Percentiles rank a stretch among this genome's conserved stretches.
Evolutionary conservation across 2,329 filamentous ascomycete species (phyloP).

Genomic region (Trichoderma gracile): DNA sequence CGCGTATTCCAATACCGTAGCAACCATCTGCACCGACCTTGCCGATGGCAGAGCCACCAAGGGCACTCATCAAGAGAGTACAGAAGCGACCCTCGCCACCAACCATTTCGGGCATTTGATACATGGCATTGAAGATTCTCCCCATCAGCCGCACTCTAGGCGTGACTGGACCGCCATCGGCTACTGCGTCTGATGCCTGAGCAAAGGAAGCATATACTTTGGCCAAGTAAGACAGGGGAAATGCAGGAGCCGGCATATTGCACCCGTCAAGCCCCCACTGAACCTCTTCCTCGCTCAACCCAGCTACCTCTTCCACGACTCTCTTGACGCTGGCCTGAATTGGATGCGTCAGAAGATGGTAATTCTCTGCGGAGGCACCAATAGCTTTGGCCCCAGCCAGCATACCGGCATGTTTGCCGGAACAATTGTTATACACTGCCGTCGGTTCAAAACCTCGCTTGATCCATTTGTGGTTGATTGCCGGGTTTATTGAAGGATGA

Average conservation of each 20-base stretch:
- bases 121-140: slow-evolving; percentile 47
- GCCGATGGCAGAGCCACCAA: slow-evolving; percentile 43
- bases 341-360: slow-evolving; percentile 41
- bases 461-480: slow-evolving; percentile 44
- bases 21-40: slow-evolving; percentile 52
- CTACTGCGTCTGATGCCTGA: slow-evolving; percentile 33
- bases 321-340: slow-evolving; percentile 44
- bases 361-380: slow-evolving; percentile 36
- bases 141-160: slow-evolving; percentile 33
- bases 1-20: slow-evolving; percentile 48
- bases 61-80: slow-evolving; percentile 46
- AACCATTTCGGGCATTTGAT: slow-evolving; percentile 44
- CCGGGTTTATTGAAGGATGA: slow-evolving; percentile 39
- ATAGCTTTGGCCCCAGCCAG: slow-evolving; percentile 45
- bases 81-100: slow-evolving; percentile 50
- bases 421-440: slow-evolving; percentile 48
- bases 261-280: slow-evolving; percentile 50
- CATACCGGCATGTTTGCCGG: slow-evolving; percentile 52
- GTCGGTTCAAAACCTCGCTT: slow-evolving; percentile 41
- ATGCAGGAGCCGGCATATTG: slow-evolving; percentile 49
- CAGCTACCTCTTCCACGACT: slow-evolving; percentile 41
- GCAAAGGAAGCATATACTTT: slow-evolving; percentile 43
- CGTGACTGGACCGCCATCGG: not conserved
- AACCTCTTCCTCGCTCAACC: slow-evolving; percentile 33
- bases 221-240: slow-evolving; percentile 41